phyloP scores from a whole-genome alignment of 1,139 yeast species.

The Pichia sp. region DNA sequence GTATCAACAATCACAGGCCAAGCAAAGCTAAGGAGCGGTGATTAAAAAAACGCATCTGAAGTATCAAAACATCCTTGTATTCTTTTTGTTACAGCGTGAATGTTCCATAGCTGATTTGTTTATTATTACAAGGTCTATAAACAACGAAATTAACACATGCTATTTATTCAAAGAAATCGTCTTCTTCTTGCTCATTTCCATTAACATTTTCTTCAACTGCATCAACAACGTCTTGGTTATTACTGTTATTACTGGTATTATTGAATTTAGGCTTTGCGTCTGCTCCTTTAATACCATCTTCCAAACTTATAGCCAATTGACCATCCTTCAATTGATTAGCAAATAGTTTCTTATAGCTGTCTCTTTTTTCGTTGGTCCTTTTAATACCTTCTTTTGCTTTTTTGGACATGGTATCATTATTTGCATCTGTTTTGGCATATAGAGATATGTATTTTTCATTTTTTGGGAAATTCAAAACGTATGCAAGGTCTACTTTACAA shows the following conservation, averaged over 20 bases:
- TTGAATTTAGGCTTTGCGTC: constrained; percentile 17
- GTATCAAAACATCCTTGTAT: too few species aligned
- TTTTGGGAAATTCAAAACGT: constrained; percentile 71
- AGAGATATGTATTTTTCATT: constrained; percentile 75
- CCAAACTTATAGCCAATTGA: constrained; percentile 48
- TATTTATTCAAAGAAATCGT: constrained; percentile 38
- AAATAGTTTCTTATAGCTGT: constrained; percentile 42
- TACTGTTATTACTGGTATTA: constrained; percentile 2
- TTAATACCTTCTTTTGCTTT: constrained; percentile 39
- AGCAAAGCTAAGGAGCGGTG: too few species aligned
- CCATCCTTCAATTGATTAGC: constrained; percentile 42
- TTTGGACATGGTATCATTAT: constrained; percentile 18
- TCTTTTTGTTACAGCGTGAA: too few species aligned
- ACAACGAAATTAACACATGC: too few species aligned
- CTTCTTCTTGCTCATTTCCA: constrained; percentile 25
- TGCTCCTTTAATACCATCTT: constrained; percentile 44
- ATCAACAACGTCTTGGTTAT: constrained; percentile 11
- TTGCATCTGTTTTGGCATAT: constrained; percentile 34
- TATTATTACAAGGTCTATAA: too few species aligned
- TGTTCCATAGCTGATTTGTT: too few species aligned
- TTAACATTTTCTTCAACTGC: constrained; percentile 2
- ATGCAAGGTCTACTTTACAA: constrained; percentile 66
- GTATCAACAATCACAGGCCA: too few species aligned
- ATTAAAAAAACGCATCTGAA: too few species aligned
- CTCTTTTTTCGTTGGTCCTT: constrained; percentile 41